A percentile compares a stretch with the other conserved stretches of the same genome.
phyloP scores from a whole-genome alignment of 108 stramenopile species.

The Fistulifera solaris region DNA sequence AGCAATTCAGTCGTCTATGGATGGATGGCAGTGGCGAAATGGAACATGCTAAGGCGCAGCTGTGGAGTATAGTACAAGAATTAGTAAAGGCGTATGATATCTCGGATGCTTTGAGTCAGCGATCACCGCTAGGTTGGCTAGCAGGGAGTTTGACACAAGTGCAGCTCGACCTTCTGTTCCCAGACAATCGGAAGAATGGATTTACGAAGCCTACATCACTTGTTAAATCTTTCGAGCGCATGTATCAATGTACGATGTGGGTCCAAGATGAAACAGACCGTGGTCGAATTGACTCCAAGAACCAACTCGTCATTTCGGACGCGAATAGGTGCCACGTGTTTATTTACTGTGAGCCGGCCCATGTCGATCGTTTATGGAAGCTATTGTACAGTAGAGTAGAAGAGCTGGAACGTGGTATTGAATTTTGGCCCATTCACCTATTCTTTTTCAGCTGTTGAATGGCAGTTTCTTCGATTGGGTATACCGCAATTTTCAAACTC shows the following conservation, averaged over 20 bases:
- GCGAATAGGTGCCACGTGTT: constrained; percentile 53
- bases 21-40: constrained; percentile 33
- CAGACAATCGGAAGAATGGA: constrained; percentile 42
- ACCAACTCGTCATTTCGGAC: constrained; percentile 40
- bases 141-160: background rate
- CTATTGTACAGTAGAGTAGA: constrained; percentile 34
- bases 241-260: constrained; percentile 70
- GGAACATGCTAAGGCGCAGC: constrained; percentile 20
- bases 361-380: constrained; percentile 45
- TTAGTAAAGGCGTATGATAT: constrained; percentile 33
- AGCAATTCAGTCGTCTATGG: constrained; percentile 59
- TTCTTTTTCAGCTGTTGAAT: constrained; percentile 45
- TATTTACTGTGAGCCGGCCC: constrained; percentile 59
- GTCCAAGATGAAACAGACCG: constrained; percentile 68
- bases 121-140: background rate
- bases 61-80: constrained; percentile 38
- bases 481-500: constrained; percentile 33
- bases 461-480: constrained; percentile 69
- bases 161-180: background rate
- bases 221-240: constrained; percentile 56
- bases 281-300: constrained; percentile 52
- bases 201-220: constrained; percentile 43
- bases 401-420: constrained; percentile 58
- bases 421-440: constrained; percentile 45
- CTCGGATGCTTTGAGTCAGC: constrained; percentile 19